phyloP scores from a whole-genome alignment of 2,329 filamentous ascomycete species.

The Neophaeococcomyces aloes region DNA sequence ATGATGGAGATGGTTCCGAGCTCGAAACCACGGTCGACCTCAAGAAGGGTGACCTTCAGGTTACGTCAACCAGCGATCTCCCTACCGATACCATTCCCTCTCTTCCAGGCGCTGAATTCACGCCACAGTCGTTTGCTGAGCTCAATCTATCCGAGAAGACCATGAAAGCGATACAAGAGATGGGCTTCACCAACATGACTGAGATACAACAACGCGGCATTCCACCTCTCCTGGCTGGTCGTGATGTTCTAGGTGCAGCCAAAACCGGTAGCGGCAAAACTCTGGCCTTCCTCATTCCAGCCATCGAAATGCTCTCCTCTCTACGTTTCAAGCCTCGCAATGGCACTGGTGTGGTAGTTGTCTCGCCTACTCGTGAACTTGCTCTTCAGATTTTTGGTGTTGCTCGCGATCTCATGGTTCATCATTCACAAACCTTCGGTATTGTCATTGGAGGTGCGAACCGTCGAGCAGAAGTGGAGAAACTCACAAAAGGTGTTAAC shows the following conservation, averaged over 20 bases:
- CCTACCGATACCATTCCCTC: slow-evolving; percentile 43
- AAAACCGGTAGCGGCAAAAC: slow-evolving; percentile 97
- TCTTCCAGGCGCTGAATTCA: slow-evolving; percentile 48
- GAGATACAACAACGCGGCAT: slow-evolving; percentile 85
- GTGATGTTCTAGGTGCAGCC: slow-evolving; percentile 86
- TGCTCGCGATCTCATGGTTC: slow-evolving; percentile 79
- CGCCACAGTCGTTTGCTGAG: slow-evolving; percentile 64
- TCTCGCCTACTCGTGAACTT: slow-evolving; percentile 86
- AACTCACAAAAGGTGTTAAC: slow-evolving; percentile 89
- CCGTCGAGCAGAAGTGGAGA: slow-evolving; percentile 79
- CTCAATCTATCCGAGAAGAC: slow-evolving; percentile 81
- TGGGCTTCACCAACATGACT: slow-evolving; percentile 94
- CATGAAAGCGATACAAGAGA: slow-evolving; percentile 74
- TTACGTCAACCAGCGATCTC: slow-evolving; percentile 34
- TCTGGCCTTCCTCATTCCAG: slow-evolving; percentile 84
- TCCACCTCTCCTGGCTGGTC: slow-evolving; percentile 75
- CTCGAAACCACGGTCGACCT: slow-evolving; percentile 26
- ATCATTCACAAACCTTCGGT: slow-evolving; percentile 89
- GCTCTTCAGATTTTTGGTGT: slow-evolving; percentile 95
- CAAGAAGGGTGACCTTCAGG: slow-evolving; percentile 11
- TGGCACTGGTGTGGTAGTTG: slow-evolving; percentile 81
- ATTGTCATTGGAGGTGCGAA: slow-evolving; percentile 96
- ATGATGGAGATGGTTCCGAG: slow-evolving; percentile 21
- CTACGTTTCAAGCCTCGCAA: slow-evolving; percentile 92
- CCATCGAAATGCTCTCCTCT: slow-evolving; percentile 81